phyloP scores from a whole-genome alignment of 108 stramenopile genomes.

The Pseudonitzschia multiseries region DNA sequence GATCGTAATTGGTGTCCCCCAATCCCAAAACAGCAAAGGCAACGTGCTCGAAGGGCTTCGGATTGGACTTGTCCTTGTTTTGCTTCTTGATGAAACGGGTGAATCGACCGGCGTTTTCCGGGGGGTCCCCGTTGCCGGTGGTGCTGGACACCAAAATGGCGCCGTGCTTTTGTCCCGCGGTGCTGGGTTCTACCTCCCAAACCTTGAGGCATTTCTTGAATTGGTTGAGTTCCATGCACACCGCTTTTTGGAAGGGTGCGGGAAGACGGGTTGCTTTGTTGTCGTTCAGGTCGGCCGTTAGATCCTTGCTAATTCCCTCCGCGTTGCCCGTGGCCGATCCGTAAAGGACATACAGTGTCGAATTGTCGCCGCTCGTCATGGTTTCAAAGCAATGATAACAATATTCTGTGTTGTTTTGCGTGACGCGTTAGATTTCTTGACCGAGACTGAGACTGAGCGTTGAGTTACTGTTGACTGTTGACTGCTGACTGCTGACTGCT shows the following conservation, averaged over 20 bases:
- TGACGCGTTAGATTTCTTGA: neutral
- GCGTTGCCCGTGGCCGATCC: constrained; percentile 89
- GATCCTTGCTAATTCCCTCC: constrained; percentile 76
- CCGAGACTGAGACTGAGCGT: too few species aligned
- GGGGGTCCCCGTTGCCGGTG: constrained; percentile 92
- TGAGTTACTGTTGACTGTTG: too few species aligned
- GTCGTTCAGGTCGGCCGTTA: constrained; percentile 37
- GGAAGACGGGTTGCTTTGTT: constrained; percentile 17
- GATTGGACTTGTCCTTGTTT: constrained; percentile 8
- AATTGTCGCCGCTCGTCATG: constrained; percentile 9
- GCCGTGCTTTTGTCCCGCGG: constrained; percentile 46
- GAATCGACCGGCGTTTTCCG: constrained; percentile 84
- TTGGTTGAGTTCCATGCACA: constrained; percentile 55
- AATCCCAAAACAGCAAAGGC: constrained; percentile 76
- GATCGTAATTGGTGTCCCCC: constrained; percentile 90
- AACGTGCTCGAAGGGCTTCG: constrained; percentile 48
- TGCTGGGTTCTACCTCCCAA: constrained; percentile 26
- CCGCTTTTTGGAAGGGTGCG: constrained; percentile 39
- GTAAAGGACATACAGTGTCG: constrained; percentile 67
- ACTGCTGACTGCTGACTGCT: too few species aligned
- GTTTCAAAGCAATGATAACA: neutral
- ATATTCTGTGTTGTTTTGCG: neutral
- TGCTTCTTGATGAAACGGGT: constrained; percentile 68
- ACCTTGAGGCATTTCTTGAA: constrained; percentile 55
- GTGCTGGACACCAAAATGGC: constrained; percentile 78